Percentiles rank a stretch among this genome's conserved stretches.
Conservation (phyloP, 768 basidiomycete genomes). For the Artomyces pyxidatus region DNA sequence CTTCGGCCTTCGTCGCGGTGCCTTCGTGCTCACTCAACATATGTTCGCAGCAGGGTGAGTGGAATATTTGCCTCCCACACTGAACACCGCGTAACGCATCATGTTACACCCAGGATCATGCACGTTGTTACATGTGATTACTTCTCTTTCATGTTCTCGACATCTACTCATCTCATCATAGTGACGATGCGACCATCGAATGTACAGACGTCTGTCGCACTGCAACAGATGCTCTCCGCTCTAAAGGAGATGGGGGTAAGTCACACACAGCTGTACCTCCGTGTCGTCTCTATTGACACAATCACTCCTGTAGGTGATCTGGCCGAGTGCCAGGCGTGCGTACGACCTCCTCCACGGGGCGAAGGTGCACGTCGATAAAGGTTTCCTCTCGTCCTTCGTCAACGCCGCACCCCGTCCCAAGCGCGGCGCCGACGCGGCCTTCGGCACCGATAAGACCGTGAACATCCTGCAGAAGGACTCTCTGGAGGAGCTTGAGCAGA, state of each 20-base stretch:
- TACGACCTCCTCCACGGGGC: conserved; percentile 16
- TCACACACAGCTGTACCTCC: conserved; percentile 44
- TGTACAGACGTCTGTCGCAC: conserved; percentile 57
- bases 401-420: conserved; percentile 5
- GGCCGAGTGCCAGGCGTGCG: conserved; percentile 14
- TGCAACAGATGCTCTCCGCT: conserved; percentile 55
- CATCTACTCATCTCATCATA: conserved; percentile 25
- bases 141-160: too few relatives aligned
- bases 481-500: background rate
- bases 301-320: conserved; percentile 53
- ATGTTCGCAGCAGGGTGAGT: conserved; percentile 66
- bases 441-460: conserved; percentile 1
- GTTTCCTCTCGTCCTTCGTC: conserved; percentile 2
- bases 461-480: background rate
- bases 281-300: conserved; percentile 50
- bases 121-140: conserved; percentile 63
- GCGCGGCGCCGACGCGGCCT: conserved; percentile 14
- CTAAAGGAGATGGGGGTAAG: conserved; percentile 63
- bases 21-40: conserved; percentile 63
- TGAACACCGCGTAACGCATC: conserved; percentile 9
- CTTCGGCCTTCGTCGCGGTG: conserved; percentile 50
- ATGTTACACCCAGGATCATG: conserved; percentile 64
- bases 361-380: conserved; percentile 14
- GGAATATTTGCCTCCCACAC: background rate
- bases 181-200: conserved; percentile 68